phyloP scores from a whole-genome alignment of 306 rosid genomes.

The Cucurbita ficifolia region DNA sequence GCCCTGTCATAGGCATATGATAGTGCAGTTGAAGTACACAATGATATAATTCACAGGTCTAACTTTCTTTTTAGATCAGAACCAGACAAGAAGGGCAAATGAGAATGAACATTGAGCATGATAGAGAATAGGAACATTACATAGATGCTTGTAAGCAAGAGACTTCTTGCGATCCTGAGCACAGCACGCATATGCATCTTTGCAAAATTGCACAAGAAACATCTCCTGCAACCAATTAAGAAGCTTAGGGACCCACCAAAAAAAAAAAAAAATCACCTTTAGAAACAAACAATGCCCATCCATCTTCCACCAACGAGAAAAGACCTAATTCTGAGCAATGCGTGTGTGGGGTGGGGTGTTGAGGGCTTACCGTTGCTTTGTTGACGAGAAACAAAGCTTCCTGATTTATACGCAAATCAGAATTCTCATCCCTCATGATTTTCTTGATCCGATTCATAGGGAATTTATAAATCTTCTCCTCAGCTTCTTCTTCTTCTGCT shows the following conservation, averaged over 20 bases:
- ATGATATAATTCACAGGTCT: not conserved
- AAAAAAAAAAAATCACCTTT: not conserved
- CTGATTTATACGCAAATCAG: conserved; percentile 34
- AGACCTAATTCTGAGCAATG: not conserved
- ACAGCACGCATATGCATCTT: conserved; percentile 33
- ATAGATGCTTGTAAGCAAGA: conserved; percentile 56
- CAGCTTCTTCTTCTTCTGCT: conserved; percentile 21
- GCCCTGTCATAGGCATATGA: not conserved
- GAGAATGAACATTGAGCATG: not conserved
- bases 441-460: conserved; percentile 73
- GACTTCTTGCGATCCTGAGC: conserved; percentile 55
- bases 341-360: not conserved
- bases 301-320: not conserved
- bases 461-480: conserved; percentile 26
- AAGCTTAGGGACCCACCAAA: not conserved
- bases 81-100: not conserved
- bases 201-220: conserved; percentile 51
- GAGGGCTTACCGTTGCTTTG: conserved; percentile 44
- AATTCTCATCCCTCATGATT: conserved; percentile 38
- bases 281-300: not conserved
- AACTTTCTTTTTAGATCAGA: not conserved
- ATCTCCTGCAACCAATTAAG: conserved; percentile 47
- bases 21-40: not conserved
- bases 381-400: conserved; percentile 66
- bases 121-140: conserved; percentile 23